phyloP scores from a whole-genome alignment of 768 basidiomycete species.

The Mycena olivaceomarginata region DNA sequence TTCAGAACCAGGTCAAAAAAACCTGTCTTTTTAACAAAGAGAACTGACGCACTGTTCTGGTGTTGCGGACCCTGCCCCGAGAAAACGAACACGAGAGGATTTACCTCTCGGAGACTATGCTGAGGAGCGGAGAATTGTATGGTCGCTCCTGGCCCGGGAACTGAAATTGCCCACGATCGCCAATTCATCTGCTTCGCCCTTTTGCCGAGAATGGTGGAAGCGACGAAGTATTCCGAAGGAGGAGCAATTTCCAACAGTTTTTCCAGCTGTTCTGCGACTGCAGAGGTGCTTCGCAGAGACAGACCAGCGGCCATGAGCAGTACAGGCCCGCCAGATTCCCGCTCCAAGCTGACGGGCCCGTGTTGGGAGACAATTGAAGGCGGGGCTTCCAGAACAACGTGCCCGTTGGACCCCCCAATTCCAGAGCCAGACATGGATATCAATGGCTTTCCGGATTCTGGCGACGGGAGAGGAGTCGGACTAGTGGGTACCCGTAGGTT shows the following conservation, averaged over 20 bases:
- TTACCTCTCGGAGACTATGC: constrained; percentile 48
- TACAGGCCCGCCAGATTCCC: constrained; percentile 36
- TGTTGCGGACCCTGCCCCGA: constrained; percentile 64
- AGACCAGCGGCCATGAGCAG: constrained; percentile 60
- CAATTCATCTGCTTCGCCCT: constrained; percentile 57
- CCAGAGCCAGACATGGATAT: constrained; percentile 66
- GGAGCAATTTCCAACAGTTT: constrained; percentile 9
- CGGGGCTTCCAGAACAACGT: constrained; percentile 61
- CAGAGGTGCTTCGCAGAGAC: constrained; percentile 55
- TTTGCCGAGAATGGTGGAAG: constrained; percentile 48
- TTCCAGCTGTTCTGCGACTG: constrained; percentile 33
- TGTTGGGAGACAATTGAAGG: constrained; percentile 32
- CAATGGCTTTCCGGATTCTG: constrained; percentile 49
- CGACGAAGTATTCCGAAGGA: neutral
- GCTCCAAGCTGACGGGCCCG: too few relatives aligned
- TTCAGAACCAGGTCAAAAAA: neutral
- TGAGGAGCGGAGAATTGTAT: constrained; percentile 52
- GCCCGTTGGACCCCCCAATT: constrained; percentile 66
- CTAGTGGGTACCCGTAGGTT: constrained; percentile 58
- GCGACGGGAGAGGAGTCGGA: constrained; percentile 50
- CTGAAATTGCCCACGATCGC: constrained; percentile 41
- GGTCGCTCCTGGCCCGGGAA: neutral
- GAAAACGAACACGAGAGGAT: constrained; percentile 60
- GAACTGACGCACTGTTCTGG: constrained; percentile 54
- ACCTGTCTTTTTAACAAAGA: neutral